These are phyloP conservation scores for Chamaenerion angustifolium DNA, from an alignment of 345 rosid species.

Conservation along the genomic window DNA sequence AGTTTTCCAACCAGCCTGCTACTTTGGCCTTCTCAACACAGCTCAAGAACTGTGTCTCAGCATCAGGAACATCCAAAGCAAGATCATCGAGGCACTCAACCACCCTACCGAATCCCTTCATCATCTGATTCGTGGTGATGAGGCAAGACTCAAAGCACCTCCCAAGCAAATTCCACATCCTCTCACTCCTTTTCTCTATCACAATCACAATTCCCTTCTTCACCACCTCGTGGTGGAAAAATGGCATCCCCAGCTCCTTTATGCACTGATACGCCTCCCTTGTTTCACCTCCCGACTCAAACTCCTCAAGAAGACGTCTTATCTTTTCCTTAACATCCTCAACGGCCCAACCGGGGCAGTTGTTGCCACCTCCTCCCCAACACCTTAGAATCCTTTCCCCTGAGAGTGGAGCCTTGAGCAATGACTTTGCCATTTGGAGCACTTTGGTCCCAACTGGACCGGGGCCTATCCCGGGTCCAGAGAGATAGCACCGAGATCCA, in stretches of 20 bases:
- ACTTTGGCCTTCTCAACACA: constrained; percentile 47
- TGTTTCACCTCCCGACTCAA: constrained; percentile 56
- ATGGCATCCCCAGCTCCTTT: constrained; percentile 76
- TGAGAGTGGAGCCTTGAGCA: constrained; percentile 57
- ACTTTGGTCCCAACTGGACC: constrained; percentile 49
- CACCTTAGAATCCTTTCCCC: constrained; percentile 76
- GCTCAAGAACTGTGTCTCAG: constrained; percentile 28
- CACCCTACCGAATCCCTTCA: constrained; percentile 59
- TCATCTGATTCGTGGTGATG: constrained; percentile 63
- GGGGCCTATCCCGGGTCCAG: constrained; percentile 9
- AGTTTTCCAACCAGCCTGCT: constrained; percentile 58
- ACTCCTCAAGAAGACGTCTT: constrained; percentile 61
- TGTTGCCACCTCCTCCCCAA: constrained; percentile 75
- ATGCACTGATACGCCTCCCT: constrained; percentile 69
- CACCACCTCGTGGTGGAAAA: constrained; percentile 77
- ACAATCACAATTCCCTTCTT: constrained; percentile 49
- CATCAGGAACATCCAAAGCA: constrained; percentile 75
- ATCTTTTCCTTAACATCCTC: constrained; percentile 71
- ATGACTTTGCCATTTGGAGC: constrained; percentile 58
- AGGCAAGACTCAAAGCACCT: constrained; percentile 55
- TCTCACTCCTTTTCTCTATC: constrained; percentile 50
- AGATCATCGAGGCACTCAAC: constrained; percentile 64
- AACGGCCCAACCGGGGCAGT: constrained; percentile 47
- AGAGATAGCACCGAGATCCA: constrained; percentile 21
- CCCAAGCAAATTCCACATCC: constrained; percentile 41